Base-by-base conservation (phyloP, 306 rosid genomes). In the Senna siamea region DNA sequence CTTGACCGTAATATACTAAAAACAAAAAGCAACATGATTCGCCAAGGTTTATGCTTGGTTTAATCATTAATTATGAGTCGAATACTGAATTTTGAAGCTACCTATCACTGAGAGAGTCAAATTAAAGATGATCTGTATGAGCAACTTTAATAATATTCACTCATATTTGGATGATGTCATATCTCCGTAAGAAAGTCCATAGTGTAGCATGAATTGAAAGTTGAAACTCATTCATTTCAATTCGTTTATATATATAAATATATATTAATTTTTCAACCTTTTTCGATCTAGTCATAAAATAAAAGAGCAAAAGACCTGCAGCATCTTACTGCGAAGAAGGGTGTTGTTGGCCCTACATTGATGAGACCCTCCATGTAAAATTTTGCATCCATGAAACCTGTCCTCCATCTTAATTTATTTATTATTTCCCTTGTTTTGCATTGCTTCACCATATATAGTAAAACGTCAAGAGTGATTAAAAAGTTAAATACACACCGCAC, bases 161-260 rank as follows among this genome's bases (percentile, higher is more conserved):
- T 46, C 15, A n/a, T 18, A 9, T 47, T 50, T 50, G 46, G 46
- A 68, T 48, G 73, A 50, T 68, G 73, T 68, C 73, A 68, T 48
- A 9, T 68, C 6, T 1, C 28, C 46, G 59, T 68, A 30, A 68
- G 59, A 68, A n/a, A 48, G 30, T 47, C 23, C 44, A 67, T n/a
- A 5, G 58, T 28, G 26, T 7, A 66, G 55, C 30, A 28, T 15
- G 26, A 66, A 1, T 4, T 26, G 30, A 26, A 26, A 66, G 0
- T 4, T 26, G 30, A 26, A 26, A 26, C 30, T 26, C 30, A 1
- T 26, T 26, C 30, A 26, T 26, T 26, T 26, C 1, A 26, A 1
- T 26, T 26, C 30, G 30, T n/a, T n/a, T n/a, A n/a, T n/a, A n/a
- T n/a, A n/a, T 14, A 13, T 7, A 43, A 13, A 3, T 14, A 30